Base-by-base conservation (phyloP, 2,329 filamentous ascomycete species). In the Venturia oleaginea region DNA sequence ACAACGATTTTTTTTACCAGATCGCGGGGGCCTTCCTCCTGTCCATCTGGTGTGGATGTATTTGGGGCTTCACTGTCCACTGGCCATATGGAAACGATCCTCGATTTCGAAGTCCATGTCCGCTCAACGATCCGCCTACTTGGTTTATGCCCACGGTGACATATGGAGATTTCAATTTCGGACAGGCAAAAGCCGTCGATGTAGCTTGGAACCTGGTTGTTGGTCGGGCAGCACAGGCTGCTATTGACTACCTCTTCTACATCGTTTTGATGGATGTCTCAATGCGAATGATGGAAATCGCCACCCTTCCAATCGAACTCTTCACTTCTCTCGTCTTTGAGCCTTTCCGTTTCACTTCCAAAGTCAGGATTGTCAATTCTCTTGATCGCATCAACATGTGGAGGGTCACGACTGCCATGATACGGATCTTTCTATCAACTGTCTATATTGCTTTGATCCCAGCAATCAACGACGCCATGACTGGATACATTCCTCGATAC, bases 181-280 rank as follows among this genome's bases (percentile, higher is more conserved):
- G 46, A 19, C 48, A 65, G 34, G 64, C 64, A 17, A 65, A 65
- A 37, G 64, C 64, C 15, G 37, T 65, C 37, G 64, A 65, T 27
- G 64, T 65, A 8, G 34, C 48, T 34, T 62, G 64, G 64, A 65
- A 65, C 48, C 48, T 62, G 11, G 24, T 65, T 8, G 30, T 65
- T 34, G 64, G 64, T n/a, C 61, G 61, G 10, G 37, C 59, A 32
- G 61, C 61, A 24, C 63, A 65, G n/a, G 63, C 43, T 19, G 7
- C 55, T 22, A 59, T 65, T 6, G 24, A 42, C 15, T 34, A 38
- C 4, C 40, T 59, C 22, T 65, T 60, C 10, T 61, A 65, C 43
- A 55, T 37, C 37, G 57, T 65, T 4, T 30, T 61, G 43, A 65
- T 61, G 57, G 63, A 60, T 22, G 63, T 60, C 17, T 57, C 59